Base-by-base conservation (phyloP, 306 rosid species). In the Dryas alaskensis region DNA sequence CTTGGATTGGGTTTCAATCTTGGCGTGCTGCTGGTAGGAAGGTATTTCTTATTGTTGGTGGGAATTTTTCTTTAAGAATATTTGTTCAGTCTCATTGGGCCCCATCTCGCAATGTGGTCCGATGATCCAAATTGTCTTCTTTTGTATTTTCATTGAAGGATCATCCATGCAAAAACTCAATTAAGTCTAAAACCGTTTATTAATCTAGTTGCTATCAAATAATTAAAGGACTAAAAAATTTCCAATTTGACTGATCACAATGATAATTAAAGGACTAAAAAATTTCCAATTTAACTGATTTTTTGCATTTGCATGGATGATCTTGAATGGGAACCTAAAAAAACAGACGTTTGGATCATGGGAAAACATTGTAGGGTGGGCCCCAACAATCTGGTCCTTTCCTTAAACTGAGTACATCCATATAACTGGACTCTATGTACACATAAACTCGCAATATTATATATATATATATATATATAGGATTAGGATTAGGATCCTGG, bases 1-100 rank as follows among this genome's bases (percentile, higher is more conserved):
- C 98, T 76, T 94, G 99, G 99, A 90, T 94, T 78, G 99, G 99
- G 81, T 94, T 94, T 79, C 96, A 92, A 71, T 92, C 99, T 79
- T 94, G 99, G 99, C 99, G 77, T 67, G 99, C 99, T 67, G 91
- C 95, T 84, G 96, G 96, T 86, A 88, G 93, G 85, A 88, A 92
- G 99, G 99, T 94, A 92, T 79, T 88, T 69, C 77, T 85, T 70
- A 22, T 31, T 79, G 72, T 70, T 83, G 68, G 71, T 72, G 57
- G 40, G n/a, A 69, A 39, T 54, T 63, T 66, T 75, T 67, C 51
- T 60, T 67, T 53, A 59, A 25, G 39, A 47, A 43, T 39, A 50
- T 76, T 78, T 58, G 47, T 22, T 40, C 13, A 52, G 40, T 70
- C 52, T 17, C 48, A n/a, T 51, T 31, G 14, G 43, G 16, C 2